Percentiles rank a stretch among this genome's conserved stretches.
phyloP scores from a whole-genome alignment of 2,329 filamentous ascomycete genomes.

The Pseudogymnoascus destructans region DNA sequence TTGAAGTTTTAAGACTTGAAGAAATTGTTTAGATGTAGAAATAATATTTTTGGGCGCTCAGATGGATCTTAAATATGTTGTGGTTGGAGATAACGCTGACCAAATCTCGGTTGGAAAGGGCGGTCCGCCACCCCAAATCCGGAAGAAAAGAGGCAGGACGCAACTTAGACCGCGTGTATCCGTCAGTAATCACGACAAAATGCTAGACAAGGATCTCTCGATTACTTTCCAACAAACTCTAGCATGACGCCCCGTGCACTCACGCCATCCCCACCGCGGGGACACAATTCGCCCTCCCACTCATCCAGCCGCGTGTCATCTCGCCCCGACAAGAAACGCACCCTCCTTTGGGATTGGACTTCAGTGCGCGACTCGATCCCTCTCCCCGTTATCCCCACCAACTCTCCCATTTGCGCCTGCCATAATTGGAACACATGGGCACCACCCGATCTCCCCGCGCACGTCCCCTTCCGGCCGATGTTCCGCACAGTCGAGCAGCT shows the following conservation, averaged over 20 bases:
- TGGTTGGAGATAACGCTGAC: background rate
- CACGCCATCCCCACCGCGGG: background rate
- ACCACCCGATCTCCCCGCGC: slow-evolving; percentile 27
- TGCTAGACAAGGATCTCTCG: background rate
- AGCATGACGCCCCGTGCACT: slow-evolving; percentile 1
- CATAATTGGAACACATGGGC: slow-evolving; percentile 33
- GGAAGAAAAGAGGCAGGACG: background rate
- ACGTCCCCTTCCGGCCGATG: slow-evolving; percentile 31
- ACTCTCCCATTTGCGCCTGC: slow-evolving; percentile 27
- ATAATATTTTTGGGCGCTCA: background rate
- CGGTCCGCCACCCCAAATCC: background rate
- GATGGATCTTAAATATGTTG: background rate
- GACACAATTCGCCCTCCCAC: background rate
- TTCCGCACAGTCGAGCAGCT: slow-evolving; percentile 29
- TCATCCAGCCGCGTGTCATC: background rate
- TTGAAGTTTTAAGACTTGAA: background rate
- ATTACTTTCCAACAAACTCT: background rate
- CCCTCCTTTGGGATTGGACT: slow-evolving; percentile 34
- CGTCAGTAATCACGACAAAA: background rate
- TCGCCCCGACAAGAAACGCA: slow-evolving; percentile 25
- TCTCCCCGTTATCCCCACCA: slow-evolving; percentile 28
- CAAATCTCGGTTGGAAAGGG: background rate
- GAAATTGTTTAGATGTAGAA: background rate
- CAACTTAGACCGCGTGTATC: background rate
- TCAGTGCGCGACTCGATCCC: slow-evolving; percentile 27